These are phyloP conservation scores for Globisporangium megalacanthum DNA, from an alignment of 352 stramenopile species.

Conservation along the genomic window DNA sequence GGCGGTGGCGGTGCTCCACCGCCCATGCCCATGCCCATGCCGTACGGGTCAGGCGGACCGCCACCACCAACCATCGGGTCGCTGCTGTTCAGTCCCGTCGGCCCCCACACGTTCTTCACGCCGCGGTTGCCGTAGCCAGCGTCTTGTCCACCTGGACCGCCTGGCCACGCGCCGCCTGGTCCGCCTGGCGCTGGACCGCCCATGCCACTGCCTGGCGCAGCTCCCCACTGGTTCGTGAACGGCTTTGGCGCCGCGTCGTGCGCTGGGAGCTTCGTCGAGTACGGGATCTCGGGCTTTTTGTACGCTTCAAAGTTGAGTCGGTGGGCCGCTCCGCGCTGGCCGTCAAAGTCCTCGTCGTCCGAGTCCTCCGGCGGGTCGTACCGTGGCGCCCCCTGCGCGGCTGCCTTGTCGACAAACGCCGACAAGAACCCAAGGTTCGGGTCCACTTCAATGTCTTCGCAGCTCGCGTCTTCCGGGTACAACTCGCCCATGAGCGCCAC, in stretches of 20 bases:
- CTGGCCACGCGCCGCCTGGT: constrained; percentile 21
- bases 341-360: constrained; percentile 92
- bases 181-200: constrained; percentile 3
- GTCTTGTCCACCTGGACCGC: constrained; percentile 21
- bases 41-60: constrained; percentile 28
- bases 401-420: constrained; percentile 91
- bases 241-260: constrained; percentile 37
- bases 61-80: constrained; percentile 11
- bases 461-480: constrained; percentile 97
- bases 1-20: constrained; percentile 6
- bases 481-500: constrained; percentile 87
- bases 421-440: constrained; percentile 95
- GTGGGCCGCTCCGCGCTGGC: constrained; percentile 51
- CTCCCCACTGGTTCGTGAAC: constrained; percentile 62
- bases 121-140: constrained; percentile 36
- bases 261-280: constrained; percentile 66
- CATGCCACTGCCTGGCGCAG: constrained; percentile 9
- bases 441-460: constrained; percentile 94
- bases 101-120: constrained; percentile 85
- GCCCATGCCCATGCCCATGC: constrained; percentile 10
- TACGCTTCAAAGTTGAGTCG: constrained; percentile 86
- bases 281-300: constrained; percentile 88
- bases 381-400: constrained; percentile 87
- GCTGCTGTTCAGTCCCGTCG: constrained; percentile 58
- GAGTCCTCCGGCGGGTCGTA: constrained; percentile 96